Conservation (phyloP, 441 rosid genomes). For the Croton setiger region DNA sequence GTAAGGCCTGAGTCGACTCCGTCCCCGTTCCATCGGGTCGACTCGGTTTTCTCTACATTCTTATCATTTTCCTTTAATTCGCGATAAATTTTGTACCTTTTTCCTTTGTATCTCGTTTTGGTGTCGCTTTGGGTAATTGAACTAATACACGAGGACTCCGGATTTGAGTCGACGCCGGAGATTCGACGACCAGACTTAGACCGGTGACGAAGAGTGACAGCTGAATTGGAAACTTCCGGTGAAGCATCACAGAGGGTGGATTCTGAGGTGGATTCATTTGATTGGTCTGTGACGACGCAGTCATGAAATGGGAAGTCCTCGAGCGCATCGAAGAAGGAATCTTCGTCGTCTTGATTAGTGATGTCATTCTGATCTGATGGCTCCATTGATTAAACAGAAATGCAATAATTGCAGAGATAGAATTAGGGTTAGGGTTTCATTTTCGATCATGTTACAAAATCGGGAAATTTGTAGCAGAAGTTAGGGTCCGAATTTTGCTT, state of each 20-base stretch:
- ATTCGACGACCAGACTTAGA: slow-evolving; percentile 14
- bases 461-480: neutral
- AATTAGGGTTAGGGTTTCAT: slow-evolving; percentile 14
- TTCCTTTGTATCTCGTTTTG: slow-evolving; percentile 19
- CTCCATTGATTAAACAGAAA: slow-evolving; percentile 12
- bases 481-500: too few species aligned
- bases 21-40: slow-evolving; percentile 15
- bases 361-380: neutral
- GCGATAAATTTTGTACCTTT: slow-evolving; percentile 17
- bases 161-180: slow-evolving; percentile 6
- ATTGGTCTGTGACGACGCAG: slow-evolving; percentile 28
- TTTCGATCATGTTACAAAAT: neutral
- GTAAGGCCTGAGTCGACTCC: slow-evolving; percentile 18
- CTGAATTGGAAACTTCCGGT: slow-evolving; percentile 19
- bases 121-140: slow-evolving; percentile 15
- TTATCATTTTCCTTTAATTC: slow-evolving; percentile 32
- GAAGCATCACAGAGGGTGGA: slow-evolving; percentile 17
- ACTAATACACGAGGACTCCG: slow-evolving; percentile 14
- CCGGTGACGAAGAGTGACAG: slow-evolving; percentile 40
- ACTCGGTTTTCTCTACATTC: slow-evolving; percentile 25
- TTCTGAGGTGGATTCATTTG: slow-evolving; percentile 32
- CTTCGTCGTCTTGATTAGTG: slow-evolving; percentile 4
- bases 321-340: slow-evolving; percentile 11
- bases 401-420: neutral
- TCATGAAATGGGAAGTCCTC: slow-evolving; percentile 59